Percentiles rank a stretch among this genome's conserved stretches.
Conservation (phyloP, 495 filamentous ascomycete genomes). For the Neurospora sp. region DNA sequence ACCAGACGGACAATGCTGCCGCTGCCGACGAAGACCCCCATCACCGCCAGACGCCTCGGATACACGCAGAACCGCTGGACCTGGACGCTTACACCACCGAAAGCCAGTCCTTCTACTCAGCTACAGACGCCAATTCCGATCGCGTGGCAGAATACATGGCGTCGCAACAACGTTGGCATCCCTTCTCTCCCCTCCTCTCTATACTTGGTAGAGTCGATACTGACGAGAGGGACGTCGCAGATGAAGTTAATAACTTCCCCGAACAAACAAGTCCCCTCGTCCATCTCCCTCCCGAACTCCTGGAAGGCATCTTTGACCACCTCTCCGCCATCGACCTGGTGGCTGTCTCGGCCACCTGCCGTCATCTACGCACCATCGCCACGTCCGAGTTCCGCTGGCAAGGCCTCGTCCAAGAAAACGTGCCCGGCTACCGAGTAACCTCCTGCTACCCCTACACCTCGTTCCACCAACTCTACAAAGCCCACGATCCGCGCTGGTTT, state of each 20-base stretch:
- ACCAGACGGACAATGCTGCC: not conserved
- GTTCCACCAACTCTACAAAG: conserved; percentile 59
- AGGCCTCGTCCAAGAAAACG: conserved; percentile 47
- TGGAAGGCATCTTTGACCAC: conserved; percentile 50
- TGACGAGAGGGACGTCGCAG: not conserved
- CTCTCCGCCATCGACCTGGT: conserved; percentile 49
- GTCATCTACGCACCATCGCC: conserved; percentile 39
- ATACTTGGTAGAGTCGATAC: not conserved
- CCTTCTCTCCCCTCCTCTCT: not conserved
- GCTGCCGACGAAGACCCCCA: not conserved
- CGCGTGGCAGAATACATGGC: not conserved
- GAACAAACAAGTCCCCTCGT: conserved; percentile 19
- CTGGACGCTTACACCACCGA: not conserved
- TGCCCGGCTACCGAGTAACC: conserved; percentile 45
- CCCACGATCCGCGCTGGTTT: conserved; percentile 78
- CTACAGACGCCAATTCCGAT: not conserved
- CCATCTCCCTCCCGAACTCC: conserved; percentile 52
- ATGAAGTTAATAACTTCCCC: not conserved
- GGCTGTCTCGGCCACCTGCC: conserved; percentile 45
- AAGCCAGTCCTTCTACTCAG: not conserved
- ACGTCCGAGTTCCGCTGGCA: conserved; percentile 54
- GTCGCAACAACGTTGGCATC: not conserved
- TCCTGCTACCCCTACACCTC: conserved; percentile 46
- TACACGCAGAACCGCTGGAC: not conserved
- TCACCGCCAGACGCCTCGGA: not conserved